phyloP scores from a whole-genome alignment of 129 eudicot genomes.

The Ambrosia artemisiifolia region DNA sequence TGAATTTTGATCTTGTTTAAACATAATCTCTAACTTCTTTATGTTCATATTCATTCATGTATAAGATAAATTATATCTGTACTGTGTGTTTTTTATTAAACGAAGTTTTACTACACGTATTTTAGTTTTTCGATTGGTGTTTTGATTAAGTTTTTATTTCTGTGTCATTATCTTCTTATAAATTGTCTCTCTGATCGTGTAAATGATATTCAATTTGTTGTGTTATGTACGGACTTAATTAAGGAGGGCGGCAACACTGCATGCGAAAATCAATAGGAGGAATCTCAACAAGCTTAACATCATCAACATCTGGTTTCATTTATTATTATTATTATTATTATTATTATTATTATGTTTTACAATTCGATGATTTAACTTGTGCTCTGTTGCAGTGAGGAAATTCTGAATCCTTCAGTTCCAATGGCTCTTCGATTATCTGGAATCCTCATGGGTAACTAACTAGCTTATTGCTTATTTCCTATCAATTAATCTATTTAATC shows the following conservation, averaged over 20 bases:
- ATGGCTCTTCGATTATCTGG: constrained; percentile 98
- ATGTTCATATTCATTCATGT: not conserved
- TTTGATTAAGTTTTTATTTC: not conserved
- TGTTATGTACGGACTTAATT: not conserved
- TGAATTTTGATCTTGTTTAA: not conserved
- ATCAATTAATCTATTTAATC: not conserved
- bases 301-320: constrained; percentile 68
- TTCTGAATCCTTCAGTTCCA: constrained; percentile 84
- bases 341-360: constrained; percentile 1
- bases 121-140: not conserved
- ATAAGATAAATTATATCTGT: not conserved
- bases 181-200: no score
- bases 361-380: not conserved
- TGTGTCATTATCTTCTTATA: not conserved
- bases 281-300: constrained; percentile 80
- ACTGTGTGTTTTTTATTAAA: constrained; percentile 1
- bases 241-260: constrained; percentile 98
- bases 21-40: not conserved
- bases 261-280: constrained; percentile 66
- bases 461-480: not conserved
- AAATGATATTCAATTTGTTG: not conserved
- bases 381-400: constrained; percentile 65
- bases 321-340: not conserved
- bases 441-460: constrained; percentile 82
- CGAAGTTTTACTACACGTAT: not conserved